Conservation (phyloP, 2,329 filamentous ascomycete genomes). For the Atkinsonella hypoxylon region DNA sequence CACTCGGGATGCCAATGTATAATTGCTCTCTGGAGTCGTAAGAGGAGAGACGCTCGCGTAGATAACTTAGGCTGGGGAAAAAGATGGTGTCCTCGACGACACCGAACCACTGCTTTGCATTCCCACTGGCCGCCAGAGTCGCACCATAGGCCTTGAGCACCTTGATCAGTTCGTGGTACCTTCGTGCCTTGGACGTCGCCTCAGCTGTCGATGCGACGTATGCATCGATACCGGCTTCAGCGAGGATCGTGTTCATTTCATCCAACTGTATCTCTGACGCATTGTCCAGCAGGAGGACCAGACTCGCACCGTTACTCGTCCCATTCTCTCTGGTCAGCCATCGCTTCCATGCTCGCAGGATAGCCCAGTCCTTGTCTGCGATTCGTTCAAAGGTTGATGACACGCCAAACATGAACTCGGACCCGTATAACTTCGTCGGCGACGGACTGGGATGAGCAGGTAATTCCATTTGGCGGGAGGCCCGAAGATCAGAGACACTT, state of each 20-base stretch:
- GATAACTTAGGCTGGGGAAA: slow-evolving; percentile 28
- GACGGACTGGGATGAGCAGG: slow-evolving; percentile 19
- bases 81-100: slow-evolving; percentile 36
- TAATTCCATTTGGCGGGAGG: slow-evolving; percentile 20
- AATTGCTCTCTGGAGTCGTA: slow-evolving; percentile 22
- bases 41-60: slow-evolving; percentile 25
- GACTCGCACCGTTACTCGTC: slow-evolving; percentile 29
- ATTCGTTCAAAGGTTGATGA: slow-evolving; percentile 31
- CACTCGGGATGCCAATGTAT: slow-evolving; percentile 32
- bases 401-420: slow-evolving; percentile 30
- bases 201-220: slow-evolving; percentile 21
- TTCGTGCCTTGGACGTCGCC: slow-evolving; percentile 19
- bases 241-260: slow-evolving; percentile 20
- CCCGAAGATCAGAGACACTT: slow-evolving; percentile 15
- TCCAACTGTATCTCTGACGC: slow-evolving; percentile 21
- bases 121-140: slow-evolving; percentile 22
- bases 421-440: slow-evolving; percentile 25
- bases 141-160: slow-evolving; percentile 21
- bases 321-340: slow-evolving; percentile 32
- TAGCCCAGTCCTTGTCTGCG: slow-evolving; percentile 23
- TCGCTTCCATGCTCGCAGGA: slow-evolving; percentile 30
- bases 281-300: slow-evolving; percentile 30
- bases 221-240: slow-evolving; percentile 26
- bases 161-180: slow-evolving; percentile 27
- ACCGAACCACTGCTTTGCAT: slow-evolving; percentile 28